phyloP scores from a whole-genome alignment of 805 yeast genomes.

The Yarrowia yakushimensis region DNA sequence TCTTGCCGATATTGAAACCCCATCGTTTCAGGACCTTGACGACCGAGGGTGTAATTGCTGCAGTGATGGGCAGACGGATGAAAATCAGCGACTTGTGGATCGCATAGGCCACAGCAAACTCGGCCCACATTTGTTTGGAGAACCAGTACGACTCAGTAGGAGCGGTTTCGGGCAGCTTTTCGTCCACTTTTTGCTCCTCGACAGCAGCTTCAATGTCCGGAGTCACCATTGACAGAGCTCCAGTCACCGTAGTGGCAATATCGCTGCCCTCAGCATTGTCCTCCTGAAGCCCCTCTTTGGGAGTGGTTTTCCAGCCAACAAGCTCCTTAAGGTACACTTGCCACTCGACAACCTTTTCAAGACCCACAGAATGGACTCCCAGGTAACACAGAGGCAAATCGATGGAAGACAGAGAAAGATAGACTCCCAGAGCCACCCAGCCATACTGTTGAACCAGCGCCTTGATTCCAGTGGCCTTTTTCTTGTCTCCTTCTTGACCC shows the following conservation, averaged over 20 bases:
- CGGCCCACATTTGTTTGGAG: conserved; percentile 55
- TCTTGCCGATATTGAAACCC: conserved; percentile 74
- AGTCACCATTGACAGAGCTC: conserved; percentile 20
- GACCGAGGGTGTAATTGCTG: conserved; percentile 82
- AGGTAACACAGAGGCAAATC: conserved; percentile 83
- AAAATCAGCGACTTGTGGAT: conserved; percentile 83
- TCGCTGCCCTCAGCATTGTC: conserved; percentile 30
- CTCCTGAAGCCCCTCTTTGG: conserved; percentile 30
- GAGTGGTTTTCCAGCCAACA: conserved; percentile 54
- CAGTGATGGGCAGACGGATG: conserved; percentile 82
- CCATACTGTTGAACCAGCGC: conserved; percentile 78
- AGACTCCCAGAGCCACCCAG: conserved; percentile 83
- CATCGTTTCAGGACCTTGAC: conserved; percentile 61
- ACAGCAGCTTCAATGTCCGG: conserved; percentile 26
- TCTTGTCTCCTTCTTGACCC: neutral
- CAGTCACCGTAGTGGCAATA: neutral
- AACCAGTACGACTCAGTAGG: conserved; percentile 28
- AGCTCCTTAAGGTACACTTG: conserved; percentile 57
- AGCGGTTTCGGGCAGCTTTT: conserved; percentile 22
- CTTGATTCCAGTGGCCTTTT: conserved; percentile 18
- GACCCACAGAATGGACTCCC: conserved; percentile 82
- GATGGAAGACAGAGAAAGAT: conserved; percentile 63
- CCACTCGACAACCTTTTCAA: conserved; percentile 66
- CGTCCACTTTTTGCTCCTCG: conserved; percentile 23
- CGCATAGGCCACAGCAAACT: conserved; percentile 87